Base-by-base conservation (phyloP, 768 basidiomycete genomes). In the Pleurotus citrinopileatus region DNA sequence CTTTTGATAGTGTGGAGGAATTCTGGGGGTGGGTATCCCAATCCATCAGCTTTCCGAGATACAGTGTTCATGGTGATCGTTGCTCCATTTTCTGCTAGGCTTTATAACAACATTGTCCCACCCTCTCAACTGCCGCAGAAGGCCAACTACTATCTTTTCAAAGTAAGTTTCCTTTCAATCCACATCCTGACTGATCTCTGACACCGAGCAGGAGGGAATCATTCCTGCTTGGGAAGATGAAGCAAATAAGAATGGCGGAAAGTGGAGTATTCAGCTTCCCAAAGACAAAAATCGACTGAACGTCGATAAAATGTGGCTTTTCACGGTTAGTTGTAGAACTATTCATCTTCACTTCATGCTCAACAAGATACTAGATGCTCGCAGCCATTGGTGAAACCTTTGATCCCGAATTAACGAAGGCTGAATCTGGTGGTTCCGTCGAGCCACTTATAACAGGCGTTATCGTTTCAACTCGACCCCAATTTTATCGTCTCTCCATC, bases 131-230 rank as follows among this genome's bases (percentile, higher is more conserved):
- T 98, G 59, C 92, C 94, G 34, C 86, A 86, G 70, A 98, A 97
- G 75, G 93, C 94, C n/a, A 98, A 98, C 67, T 99, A 99, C 71
- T 99, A 98, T 75, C 78, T 99, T 59, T 98, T 99, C 86, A 98
- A 97, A 80, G 92, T 87, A 50, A 44, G 7, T 43, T 37, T 19
- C 4, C 28, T 25, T 27, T 3, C 32, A 1, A 19, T n/a, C 15
- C 12, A 36, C 12, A 23, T 52, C 36, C 2, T 9, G 44, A 29
- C 52, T 60, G n/a, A 59, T 47, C 26, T 38, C 57, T 54, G 20
- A 28, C 43, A 42, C 9, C 15, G 29, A 53, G 44, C 63, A 95
- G 93, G 94, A 94, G 63, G 91, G 88, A 23, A 97, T 98, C 59
- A 96, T 96, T 59, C 94, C 94, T 5, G 95, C 95, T 48, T 97